These are phyloP conservation scores for Cotoneaster glaucophyllus DNA, from an alignment of 306 rosid species.

Conservation along the genomic window DNA sequence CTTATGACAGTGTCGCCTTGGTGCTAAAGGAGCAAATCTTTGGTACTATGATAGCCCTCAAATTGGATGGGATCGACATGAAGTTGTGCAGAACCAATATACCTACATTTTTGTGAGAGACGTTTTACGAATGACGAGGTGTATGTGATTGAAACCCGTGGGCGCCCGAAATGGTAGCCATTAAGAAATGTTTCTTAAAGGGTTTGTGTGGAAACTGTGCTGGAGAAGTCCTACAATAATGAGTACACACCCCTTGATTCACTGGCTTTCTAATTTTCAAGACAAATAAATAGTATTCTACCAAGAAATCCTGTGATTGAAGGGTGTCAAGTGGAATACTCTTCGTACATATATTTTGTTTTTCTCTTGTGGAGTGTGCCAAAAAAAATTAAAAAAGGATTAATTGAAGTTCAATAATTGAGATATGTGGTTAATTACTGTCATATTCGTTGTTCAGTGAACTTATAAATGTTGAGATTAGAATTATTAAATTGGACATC, in stretches of 20 bases:
- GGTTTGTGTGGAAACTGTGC: constrained; percentile 8
- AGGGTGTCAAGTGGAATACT: constrained; percentile 9
- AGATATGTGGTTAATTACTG: background rate
- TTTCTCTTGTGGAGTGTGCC: constrained; percentile 14
- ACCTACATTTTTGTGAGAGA: too few relatives aligned
- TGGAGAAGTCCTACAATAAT: constrained; percentile 2
- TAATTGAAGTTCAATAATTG: background rate
- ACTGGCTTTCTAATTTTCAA: constrained; percentile 18
- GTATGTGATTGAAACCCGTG: background rate
- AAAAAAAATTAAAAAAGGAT: background rate
- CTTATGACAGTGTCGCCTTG: background rate
- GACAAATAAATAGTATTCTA: background rate
- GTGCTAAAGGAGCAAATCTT: background rate
- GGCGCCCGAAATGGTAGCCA: background rate
- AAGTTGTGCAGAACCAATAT: too few relatives aligned
- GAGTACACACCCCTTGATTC: constrained; percentile 18
- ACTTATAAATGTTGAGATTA: too few relatives aligned
- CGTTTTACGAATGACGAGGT: too few relatives aligned
- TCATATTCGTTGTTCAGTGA: too few relatives aligned
- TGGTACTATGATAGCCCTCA: too few relatives aligned
- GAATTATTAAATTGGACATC: too few relatives aligned
- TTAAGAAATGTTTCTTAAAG: background rate
- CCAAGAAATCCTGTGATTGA: background rate
- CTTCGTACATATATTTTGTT: background rate
- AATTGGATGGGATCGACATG: too few relatives aligned